Base-by-base conservation (phyloP, 106 monocot genomes). In the Phalaenopsis aphrodite region DNA sequence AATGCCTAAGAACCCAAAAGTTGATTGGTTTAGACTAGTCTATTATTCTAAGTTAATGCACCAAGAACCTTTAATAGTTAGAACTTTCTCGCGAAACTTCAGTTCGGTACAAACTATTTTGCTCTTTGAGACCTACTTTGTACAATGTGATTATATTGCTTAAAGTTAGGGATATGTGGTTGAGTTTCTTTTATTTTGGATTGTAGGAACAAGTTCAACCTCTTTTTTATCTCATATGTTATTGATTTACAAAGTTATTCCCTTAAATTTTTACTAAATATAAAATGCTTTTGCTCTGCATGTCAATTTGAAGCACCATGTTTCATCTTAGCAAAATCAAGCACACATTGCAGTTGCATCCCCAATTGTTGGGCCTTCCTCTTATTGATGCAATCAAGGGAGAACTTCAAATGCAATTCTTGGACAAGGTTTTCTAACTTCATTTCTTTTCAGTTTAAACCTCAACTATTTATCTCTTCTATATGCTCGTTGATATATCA, bases 321-420 rank as follows among this genome's bases (percentile, higher is more conserved):
- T 96, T 96, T 79, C 79, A 21, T 58, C 93, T 96, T 56, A 91
- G 93, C 84, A 30, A 81, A 55, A 82, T 96, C 1, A 86, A 92
- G 80, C 89, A 92, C 41, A 81, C 76, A 65, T 79, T 96, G 52
- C 87, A 77, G 3, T 41, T 96, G 67, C 90, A 90, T n/a, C 96
- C 96, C 4, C 85, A 82, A 66, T 76, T 93, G 24, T 91, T 93
- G 21, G 87, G 42, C 79, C 93, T 81, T 36, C 87, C 95, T 43
- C 91, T 96, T 17, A 38, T 79, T 11, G 87, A 87, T 55, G 91
- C 93, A 57, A 81, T 96, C 71, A 90, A 84, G 80, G 88, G 52
- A 61, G 90, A 91, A 66, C 88, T 96, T 46, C 91, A 96, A 79
- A 86, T 75, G 49, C 72, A 91, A 16, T 96, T 90, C 84, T 82